phyloP scores from a whole-genome alignment of 805 yeast genomes.

The Cyberlindnera xishuangbannaensis region DNA sequence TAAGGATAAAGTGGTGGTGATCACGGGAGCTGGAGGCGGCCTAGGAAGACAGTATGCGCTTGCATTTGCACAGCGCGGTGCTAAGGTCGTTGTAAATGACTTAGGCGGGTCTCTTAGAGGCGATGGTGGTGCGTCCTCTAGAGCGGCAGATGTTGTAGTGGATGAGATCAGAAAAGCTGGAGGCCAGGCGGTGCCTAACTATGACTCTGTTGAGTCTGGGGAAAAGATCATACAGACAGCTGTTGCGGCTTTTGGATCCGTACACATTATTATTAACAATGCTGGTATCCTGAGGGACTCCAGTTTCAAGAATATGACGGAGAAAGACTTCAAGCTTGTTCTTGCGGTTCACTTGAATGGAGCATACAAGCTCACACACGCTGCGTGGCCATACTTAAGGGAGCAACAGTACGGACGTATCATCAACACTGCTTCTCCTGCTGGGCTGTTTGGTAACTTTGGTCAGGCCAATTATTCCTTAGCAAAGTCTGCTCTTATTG shows the following conservation, averaged over 20 bases:
- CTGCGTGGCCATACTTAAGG: slow-evolving; percentile 89
- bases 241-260: slow-evolving; percentile 77
- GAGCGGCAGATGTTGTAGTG: slow-evolving; percentile 87
- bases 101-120: slow-evolving; percentile 82
- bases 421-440: slow-evolving; percentile 93
- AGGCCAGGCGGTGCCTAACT: slow-evolving; percentile 89
- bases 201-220: slow-evolving; percentile 85
- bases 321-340: slow-evolving; percentile 71
- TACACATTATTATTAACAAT: slow-evolving; percentile 84
- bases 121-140: slow-evolving; percentile 56
- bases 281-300: slow-evolving; percentile 94
- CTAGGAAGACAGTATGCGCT: slow-evolving; percentile 85
- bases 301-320: slow-evolving; percentile 80
- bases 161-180: slow-evolving; percentile 71
- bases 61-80: slow-evolving; percentile 85
- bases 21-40: slow-evolving; percentile 98
- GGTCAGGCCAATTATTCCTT: slow-evolving; percentile 96
- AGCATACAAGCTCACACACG: slow-evolving; percentile 74
- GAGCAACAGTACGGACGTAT: slow-evolving; percentile 85
- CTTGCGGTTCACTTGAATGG: slow-evolving; percentile 87
- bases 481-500: slow-evolving; percentile 85
- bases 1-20: slow-evolving; percentile 82
- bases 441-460: slow-evolving; percentile 94
- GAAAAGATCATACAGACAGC: slow-evolving; percentile 84
- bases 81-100: slow-evolving; percentile 92